These are phyloP conservation scores for Lophiotrema nucula DNA, from an alignment of 495 filamentous ascomycete genomes.

Conservation along the genomic window DNA sequence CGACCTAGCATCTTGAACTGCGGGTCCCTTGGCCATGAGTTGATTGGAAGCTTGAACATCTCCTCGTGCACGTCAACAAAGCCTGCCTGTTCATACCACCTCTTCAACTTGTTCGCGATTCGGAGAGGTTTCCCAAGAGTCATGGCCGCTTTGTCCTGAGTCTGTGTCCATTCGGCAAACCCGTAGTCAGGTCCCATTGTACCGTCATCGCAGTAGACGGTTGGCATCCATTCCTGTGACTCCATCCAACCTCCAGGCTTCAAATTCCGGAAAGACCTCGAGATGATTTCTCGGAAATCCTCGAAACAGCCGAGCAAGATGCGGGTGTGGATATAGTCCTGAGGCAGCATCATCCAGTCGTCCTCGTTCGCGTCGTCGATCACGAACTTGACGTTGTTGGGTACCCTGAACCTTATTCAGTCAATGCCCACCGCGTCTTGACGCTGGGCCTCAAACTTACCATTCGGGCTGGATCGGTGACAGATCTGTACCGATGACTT, in stretches of 20 bases:
- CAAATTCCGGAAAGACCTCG: slow-evolving; percentile 33
- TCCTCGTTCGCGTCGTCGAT: slow-evolving; percentile 41
- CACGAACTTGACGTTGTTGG: slow-evolving; percentile 39
- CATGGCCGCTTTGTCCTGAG: slow-evolving; percentile 40
- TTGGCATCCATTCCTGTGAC: slow-evolving; percentile 36
- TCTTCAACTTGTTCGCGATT: slow-evolving; percentile 42
- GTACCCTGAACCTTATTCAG: slow-evolving; percentile 24
- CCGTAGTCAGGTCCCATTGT: slow-evolving; percentile 47
- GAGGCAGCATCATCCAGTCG: slow-evolving; percentile 38
- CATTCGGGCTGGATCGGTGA: slow-evolving; percentile 40
- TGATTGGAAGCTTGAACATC: slow-evolving; percentile 42
- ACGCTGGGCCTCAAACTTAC: slow-evolving; percentile 8
- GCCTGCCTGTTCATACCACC: slow-evolving; percentile 42
- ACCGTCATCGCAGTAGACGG: slow-evolving; percentile 39
- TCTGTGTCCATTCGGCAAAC: slow-evolving; percentile 38
- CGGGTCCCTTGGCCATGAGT: slow-evolving; percentile 43
- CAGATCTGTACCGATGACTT: slow-evolving; percentile 38
- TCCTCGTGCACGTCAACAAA: slow-evolving; percentile 45
- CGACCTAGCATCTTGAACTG: slow-evolving; percentile 42
- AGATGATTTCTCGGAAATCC: slow-evolving; percentile 39
- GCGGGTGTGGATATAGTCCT: slow-evolving; percentile 40
- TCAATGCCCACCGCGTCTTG: background rate
- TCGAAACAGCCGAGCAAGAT: slow-evolving; percentile 36
- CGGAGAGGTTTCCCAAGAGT: slow-evolving; percentile 33
- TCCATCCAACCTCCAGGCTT: slow-evolving; percentile 40